Conservation (phyloP, 2,329 filamentous ascomycete genomes). For the Xylaria sp. region DNA sequence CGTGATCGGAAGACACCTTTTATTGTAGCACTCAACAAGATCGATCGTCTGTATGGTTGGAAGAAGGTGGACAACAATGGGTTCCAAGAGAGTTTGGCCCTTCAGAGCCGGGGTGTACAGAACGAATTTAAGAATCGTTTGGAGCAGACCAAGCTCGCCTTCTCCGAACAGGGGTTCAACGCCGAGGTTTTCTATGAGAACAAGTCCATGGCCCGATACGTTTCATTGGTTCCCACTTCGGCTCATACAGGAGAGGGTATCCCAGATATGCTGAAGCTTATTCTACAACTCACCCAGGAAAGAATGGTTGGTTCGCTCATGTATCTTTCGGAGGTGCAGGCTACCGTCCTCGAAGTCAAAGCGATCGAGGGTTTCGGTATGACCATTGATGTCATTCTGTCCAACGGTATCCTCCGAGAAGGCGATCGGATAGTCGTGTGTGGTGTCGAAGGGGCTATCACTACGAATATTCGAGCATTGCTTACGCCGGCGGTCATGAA, state of each 20-base stretch:
- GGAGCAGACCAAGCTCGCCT: conserved; percentile 88
- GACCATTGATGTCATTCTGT: conserved; percentile 95
- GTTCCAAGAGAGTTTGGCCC: conserved; percentile 86
- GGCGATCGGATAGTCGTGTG: conserved; percentile 94
- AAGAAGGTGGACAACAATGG: conserved; percentile 99
- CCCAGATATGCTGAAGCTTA: conserved; percentile 96
- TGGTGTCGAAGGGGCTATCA: conserved; percentile 94
- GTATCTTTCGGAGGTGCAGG: conserved; percentile 98
- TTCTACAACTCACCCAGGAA: conserved; percentile 90
- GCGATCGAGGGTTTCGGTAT: conserved; percentile 98
- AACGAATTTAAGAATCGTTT: conserved; percentile 93
- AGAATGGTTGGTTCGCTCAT: conserved; percentile 96
- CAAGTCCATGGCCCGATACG: conserved; percentile 92
- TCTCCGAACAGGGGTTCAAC: conserved; percentile 97
- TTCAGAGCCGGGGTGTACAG: conserved; percentile 92
- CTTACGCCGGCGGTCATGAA: conserved; percentile 92
- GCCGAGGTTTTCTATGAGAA: conserved; percentile 96
- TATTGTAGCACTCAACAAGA: conserved; percentile 99
- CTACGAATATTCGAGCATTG: conserved; percentile 92
- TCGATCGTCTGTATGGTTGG: conserved; percentile 98
- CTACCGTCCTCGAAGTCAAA: conserved; percentile 98
- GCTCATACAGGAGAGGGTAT: conserved; percentile 99
- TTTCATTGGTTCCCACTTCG: conserved; percentile 96
- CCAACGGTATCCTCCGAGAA: conserved; percentile 92
- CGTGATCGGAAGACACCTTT: conserved; percentile 95